A percentile compares a stretch with the other conserved stretches of the same genome.
phyloP scores from a whole-genome alignment of 2,329 filamentous ascomycete species.

The Dryadomyces sulphureus region DNA sequence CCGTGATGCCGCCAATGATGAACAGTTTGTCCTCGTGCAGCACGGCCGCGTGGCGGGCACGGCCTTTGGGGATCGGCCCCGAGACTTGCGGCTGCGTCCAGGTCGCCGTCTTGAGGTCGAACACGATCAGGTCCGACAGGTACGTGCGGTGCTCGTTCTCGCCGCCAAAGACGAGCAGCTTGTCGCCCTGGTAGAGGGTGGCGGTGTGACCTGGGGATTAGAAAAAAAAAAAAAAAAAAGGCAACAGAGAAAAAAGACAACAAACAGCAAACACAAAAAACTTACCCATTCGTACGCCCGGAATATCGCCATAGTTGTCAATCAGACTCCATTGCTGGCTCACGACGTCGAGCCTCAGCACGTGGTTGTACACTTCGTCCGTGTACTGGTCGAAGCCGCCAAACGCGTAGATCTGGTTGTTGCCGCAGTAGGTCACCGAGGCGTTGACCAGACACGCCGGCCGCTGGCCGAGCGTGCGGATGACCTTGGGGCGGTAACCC shows the following conservation, averaged over 20 bases:
- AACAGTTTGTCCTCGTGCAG: conserved; percentile 95
- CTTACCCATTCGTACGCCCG: conserved; percentile 88
- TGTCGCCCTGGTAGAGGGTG: conserved; percentile 83
- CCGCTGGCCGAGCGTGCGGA: conserved; percentile 60
- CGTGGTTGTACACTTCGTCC: conserved; percentile 98
- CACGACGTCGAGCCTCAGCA: conserved; percentile 72
- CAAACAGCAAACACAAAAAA: not conserved
- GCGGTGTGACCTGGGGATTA: conserved; percentile 65
- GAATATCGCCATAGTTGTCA: conserved; percentile 97
- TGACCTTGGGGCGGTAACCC: conserved; percentile 73
- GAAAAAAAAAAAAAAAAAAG: not conserved
- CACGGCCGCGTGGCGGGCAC: conserved; percentile 84
- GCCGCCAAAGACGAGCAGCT: conserved; percentile 91
- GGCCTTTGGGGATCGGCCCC: conserved; percentile 73
- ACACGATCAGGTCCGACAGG: conserved; percentile 88
- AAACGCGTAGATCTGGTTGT: conserved; percentile 96
- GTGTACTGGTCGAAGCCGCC: conserved; percentile 98
- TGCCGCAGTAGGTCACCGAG: conserved; percentile 95
- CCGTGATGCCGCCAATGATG: conserved; percentile 88
- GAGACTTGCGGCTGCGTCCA: conserved; percentile 88
- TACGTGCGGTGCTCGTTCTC: conserved; percentile 97
- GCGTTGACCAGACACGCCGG: conserved; percentile 95
- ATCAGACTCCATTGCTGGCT: conserved; percentile 90
- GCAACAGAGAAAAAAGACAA: not conserved
- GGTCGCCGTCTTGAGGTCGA: conserved; percentile 84